Base-by-base conservation (phyloP, 1,284 basidiomycete species). In the Moesziomyces sp. region DNA sequence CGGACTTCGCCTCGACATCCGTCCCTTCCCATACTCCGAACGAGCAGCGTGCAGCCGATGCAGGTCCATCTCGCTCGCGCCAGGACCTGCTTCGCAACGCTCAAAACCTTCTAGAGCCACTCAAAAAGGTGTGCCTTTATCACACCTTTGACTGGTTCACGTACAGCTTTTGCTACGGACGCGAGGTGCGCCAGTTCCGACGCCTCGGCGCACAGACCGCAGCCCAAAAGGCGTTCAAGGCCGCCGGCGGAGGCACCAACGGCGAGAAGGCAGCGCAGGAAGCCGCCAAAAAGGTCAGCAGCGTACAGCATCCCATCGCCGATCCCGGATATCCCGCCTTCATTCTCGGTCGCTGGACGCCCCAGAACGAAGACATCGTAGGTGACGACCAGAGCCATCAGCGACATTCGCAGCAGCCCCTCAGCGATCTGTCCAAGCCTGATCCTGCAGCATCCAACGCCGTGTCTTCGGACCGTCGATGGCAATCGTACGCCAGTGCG, bases 71-170 rank as follows among this genome's bases (percentile, higher is more conserved):
- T 3, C 54, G 58, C 3, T 57, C 67, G 9, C 40, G 57, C 19
- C 53, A 50, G 21, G 53, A 68, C 2, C 40, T 77, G 1, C 63
- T 78, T 6, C 46, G 52, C 5, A 48, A 52, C 14, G 77, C 59
- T 8, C 61, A 73, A 26, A n/a, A 23, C 1, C 53, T 80, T 23
- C 62, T 82, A 6, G 72, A 77, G 9, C 80, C 80, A 0, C 52
- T 82, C 24, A 76, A 78, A 53, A 55, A 65, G 16, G 46, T 51
- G 3, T 82, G 80, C 40, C 66, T 82, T 42, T 82, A 77, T 44
- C 75, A 79, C 47, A 77, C 68, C 18, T 28, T 65, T 8, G 79
- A 80, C 35, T 82, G 80, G 80, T 82, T 82, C 57, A 80, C 79
- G 34, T 82, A 82, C 60, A 56, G 64, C 38, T 76, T 78, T 71